Evolutionary conservation across 2,329 filamentous ascomycete genomes (phyloP).

Genomic region (Corynespora cassiicola): DNA sequence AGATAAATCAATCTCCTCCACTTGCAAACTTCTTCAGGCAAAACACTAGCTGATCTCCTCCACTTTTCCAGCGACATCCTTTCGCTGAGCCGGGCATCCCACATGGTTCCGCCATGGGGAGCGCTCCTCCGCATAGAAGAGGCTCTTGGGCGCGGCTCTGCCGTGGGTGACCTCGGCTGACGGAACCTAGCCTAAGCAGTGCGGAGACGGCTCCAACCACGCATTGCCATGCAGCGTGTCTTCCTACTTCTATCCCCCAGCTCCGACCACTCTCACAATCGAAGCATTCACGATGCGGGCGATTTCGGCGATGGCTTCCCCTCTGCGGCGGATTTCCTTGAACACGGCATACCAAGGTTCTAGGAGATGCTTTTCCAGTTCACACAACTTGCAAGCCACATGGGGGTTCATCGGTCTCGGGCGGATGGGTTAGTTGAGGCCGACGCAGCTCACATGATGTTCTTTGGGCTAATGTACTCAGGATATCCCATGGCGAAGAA

Average conservation of each 20-base stretch:
- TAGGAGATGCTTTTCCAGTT: slow-evolving; percentile 53
- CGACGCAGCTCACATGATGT: slow-evolving; percentile 26
- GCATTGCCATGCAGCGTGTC: slow-evolving; percentile 23
- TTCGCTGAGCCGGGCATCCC: no score
- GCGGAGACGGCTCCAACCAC: slow-evolving; percentile 41
- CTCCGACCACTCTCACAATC: slow-evolving; percentile 18
- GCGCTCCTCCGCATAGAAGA: no score
- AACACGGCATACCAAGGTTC: slow-evolving; percentile 24
- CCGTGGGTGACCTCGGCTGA: slow-evolving; percentile 41
- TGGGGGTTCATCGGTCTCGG: slow-evolving; percentile 61
- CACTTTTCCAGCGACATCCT: no score
- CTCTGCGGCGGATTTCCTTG: slow-evolving; percentile 29
- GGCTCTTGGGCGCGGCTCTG: slow-evolving; percentile 11
- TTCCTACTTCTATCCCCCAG: slow-evolving; percentile 18
- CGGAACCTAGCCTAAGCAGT: slow-evolving; percentile 24
- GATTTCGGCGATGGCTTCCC: slow-evolving; percentile 32
- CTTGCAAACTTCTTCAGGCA: no score
- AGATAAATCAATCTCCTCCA: no score
- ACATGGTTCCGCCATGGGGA: no score
- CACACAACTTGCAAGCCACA: slow-evolving; percentile 47
- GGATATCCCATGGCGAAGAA: slow-evolving; percentile 78
- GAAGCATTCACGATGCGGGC: slow-evolving; percentile 34
- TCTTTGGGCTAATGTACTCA: slow-evolving; percentile 38
- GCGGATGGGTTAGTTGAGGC: slow-evolving; percentile 52
- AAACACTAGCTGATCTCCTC: no score